Evolutionary conservation across 2,329 filamentous ascomycete genomes (phyloP).

Genomic region (Claviceps maximensis): DNA sequence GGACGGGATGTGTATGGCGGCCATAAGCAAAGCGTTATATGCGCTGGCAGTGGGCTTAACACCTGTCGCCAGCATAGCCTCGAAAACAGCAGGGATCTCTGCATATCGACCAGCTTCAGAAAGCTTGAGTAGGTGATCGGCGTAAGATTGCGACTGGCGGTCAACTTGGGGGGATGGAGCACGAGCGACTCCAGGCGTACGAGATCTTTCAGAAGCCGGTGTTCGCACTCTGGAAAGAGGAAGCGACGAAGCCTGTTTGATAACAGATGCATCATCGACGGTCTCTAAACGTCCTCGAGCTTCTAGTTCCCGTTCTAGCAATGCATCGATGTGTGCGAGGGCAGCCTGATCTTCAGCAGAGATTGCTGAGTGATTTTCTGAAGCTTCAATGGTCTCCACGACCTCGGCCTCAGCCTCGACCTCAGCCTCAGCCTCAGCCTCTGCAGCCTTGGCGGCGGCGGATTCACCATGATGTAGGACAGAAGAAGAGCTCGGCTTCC

Average conservation of each 20-base stretch:
- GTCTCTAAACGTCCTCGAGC: slow-evolving; percentile 32
- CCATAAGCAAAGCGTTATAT: slow-evolving; percentile 84
- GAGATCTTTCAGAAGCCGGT: slow-evolving; percentile 27
- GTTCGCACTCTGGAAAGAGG: slow-evolving; percentile 27
- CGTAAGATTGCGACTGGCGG: slow-evolving; percentile 56
- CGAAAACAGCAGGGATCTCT: slow-evolving; percentile 83
- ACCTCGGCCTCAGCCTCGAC: slow-evolving; percentile 18
- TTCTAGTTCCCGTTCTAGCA: slow-evolving; percentile 66
- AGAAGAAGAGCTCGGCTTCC: slow-evolving; percentile 53
- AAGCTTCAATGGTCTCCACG: slow-evolving; percentile 21
- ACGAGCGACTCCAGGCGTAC: slow-evolving; percentile 35
- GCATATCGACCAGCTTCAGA: slow-evolving; percentile 60
- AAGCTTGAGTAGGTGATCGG: slow-evolving; percentile 65
- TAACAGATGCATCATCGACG: slow-evolving; percentile 26
- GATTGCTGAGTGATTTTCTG: slow-evolving; percentile 25
- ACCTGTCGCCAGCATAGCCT: slow-evolving; percentile 73
- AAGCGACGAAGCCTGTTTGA: slow-evolving; percentile 24
- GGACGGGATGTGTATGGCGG: slow-evolving; percentile 68
- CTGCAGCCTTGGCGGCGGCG: slow-evolving; percentile 19
- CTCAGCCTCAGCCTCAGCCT: slow-evolving; percentile 21
- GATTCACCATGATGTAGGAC: slow-evolving; percentile 48
- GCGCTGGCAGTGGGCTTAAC: slow-evolving; percentile 68
- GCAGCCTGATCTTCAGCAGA: slow-evolving; percentile 40
- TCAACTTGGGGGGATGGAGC: slow-evolving; percentile 50
- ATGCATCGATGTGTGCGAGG: slow-evolving; percentile 73